phyloP scores from a whole-genome alignment of 306 rosid species.

The Cicer pinnatifidum region DNA sequence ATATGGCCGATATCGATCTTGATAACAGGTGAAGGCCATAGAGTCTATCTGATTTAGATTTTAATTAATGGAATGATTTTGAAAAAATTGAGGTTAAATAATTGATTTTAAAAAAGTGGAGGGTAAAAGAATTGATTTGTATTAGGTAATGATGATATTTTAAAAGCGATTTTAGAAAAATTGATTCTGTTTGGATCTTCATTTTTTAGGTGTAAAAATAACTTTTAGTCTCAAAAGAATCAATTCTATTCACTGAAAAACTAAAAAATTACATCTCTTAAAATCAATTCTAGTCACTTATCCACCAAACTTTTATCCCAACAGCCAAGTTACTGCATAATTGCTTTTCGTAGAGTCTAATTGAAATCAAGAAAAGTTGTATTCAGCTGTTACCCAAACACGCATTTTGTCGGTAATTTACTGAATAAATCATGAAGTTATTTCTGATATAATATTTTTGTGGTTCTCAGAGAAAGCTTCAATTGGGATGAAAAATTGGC shows the following conservation, averaged over 20 bases:
- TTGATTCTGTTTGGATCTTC: neutral
- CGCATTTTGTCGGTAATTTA: neutral
- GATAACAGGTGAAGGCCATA: constrained; percentile 61
- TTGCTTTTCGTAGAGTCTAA: neutral
- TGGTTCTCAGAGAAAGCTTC: constrained; percentile 52
- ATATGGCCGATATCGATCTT: constrained; percentile 56
- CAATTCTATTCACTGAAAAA: neutral
- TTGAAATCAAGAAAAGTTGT: neutral
- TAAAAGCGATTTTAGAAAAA: neutral
- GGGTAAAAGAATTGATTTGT: neutral
- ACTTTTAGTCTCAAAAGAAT: neutral
- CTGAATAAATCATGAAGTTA: neutral
- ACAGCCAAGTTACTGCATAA: neutral
- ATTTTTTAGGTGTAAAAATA: neutral
- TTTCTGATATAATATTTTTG: constrained; percentile 12
- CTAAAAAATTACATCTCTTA: neutral
- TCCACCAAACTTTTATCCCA: neutral
- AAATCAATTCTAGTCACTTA: neutral
- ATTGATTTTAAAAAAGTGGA: neutral
- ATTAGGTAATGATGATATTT: neutral
- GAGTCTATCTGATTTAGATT: neutral
- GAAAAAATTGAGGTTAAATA: neutral
- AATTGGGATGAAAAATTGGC: constrained; percentile 76
- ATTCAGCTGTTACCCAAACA: neutral
- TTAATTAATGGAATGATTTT: neutral